Conservation (phyloP, 1,284 basidiomycete species). For the Apiotrichum mycotoxinovorans region DNA sequence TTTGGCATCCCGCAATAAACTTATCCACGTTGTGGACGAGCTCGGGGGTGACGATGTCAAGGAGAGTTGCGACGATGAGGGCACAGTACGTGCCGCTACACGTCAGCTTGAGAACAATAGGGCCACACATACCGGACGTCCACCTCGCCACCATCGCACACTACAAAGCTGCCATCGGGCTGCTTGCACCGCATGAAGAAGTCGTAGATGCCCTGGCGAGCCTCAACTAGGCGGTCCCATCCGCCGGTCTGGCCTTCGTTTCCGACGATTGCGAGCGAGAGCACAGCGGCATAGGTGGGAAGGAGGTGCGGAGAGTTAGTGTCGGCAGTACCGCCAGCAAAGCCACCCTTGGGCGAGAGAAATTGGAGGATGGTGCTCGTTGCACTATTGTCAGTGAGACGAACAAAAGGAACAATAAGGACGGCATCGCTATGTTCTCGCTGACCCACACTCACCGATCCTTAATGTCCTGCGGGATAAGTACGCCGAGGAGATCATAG, state of each 20-base stretch:
- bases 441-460: constrained; percentile 57
- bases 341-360: constrained; percentile 80
- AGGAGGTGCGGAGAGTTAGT: constrained; percentile 79
- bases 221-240: constrained; percentile 71
- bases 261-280: constrained; percentile 77
- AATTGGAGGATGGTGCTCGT: constrained; percentile 63
- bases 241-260: constrained; percentile 59
- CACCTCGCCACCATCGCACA: constrained; percentile 82
- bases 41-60: constrained; percentile 82
- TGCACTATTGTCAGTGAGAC: constrained; percentile 23
- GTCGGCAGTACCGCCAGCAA: constrained; percentile 77
- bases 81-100: constrained; percentile 71
- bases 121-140: constrained; percentile 71
- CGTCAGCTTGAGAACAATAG: constrained; percentile 12
- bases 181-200: constrained; percentile 94
- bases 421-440: background rate
- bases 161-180: constrained; percentile 89
- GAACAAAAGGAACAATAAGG: background rate
- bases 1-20: constrained; percentile 69
- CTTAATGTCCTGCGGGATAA: constrained; percentile 68
- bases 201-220: constrained; percentile 69
- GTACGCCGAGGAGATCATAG: constrained; percentile 71
- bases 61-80: constrained; percentile 63
- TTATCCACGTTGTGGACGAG: constrained; percentile 59
- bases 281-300: constrained; percentile 85